Base-by-base conservation (phyloP, 345 rosid genomes). In the Jatropha curcas region DNA sequence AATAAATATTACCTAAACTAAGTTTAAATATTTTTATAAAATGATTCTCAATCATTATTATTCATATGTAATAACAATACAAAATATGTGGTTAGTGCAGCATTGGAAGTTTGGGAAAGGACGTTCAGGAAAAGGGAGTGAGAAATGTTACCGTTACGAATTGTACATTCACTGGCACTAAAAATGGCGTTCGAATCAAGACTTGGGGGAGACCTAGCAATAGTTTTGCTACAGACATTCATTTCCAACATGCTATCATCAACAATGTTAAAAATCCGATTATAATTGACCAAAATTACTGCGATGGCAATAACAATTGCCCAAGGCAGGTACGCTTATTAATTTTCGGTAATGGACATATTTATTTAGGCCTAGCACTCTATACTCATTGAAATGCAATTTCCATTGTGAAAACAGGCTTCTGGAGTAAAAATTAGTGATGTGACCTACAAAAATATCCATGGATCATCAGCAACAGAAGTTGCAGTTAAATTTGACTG, bases 381-480 rank as follows among this genome's bases (percentile, higher is more conserved):
- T 4, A 39, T 39, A 39, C 11, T 6, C 7, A 39, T 6, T n/a
- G n/a, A n/a, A n/a, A n/a, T n/a, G n/a, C n/a, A n/a, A n/a, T n/a
- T n/a, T n/a, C n/a, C n/a, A n/a, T n/a, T n/a, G n/a, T n/a, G n/a
- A n/a, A n/a, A n/a, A 24, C 71, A 90, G 90, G 81, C 73, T 20
- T 89, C 92, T 4, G 97, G 97, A 5, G 84, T 91, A 43, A 81
- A 80, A 78, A 84, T 91, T 46, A 88, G 82, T 50, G 86, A 83
- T 61, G 92, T 91, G 78, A 86, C 83, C 30, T 91, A 77, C 78
- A 71, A 72, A 72, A 85, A 83, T 71, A 84, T 91, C 72, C 86
- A 81, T 13, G 94, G 97, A 71, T 84, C 91, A 57, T 85, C 94
- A 30, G 76, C 83, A 4, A 81, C 90, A 50, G 69, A 76, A 71